Base-by-base conservation (phyloP, 768 basidiomycete genomes). In the Boletus patriciae region DNA sequence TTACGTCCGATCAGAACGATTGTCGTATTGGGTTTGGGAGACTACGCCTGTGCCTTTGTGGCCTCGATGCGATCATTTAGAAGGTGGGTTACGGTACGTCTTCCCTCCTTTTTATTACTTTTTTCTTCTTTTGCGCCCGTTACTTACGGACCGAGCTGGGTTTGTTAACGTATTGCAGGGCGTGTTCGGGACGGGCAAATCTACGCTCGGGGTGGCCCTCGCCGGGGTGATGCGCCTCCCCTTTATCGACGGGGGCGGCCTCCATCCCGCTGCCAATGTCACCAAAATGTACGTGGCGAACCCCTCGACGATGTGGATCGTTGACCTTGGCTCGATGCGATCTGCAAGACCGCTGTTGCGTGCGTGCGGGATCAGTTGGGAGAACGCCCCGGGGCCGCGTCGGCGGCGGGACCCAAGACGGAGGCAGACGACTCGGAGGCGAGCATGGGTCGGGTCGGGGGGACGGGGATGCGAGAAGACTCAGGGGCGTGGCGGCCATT, bases 161-260 rank as follows among this genome's bases (percentile, higher is more conserved):
- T 25, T 25, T 25, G 15, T 16, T 15, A 5, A 7, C 7, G 23
- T 19, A 16, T 4, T 23, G 46, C 62, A 88, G 87, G 90, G 90
- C 34, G 86, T 90, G 4, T 88, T 80, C 1, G 87, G 87, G 15
- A 84, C 85, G 33, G 87, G 89, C 9, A 90, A 90, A 67, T 82
- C 83, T 29, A 89, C 87, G 21, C 76, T 94, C 1, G 91, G 88
- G 0, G 61, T 59, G 6, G 83, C 82, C 8, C 75, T 95, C n/a
- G 81, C 89, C 8, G 63, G 73, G 38, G 75, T 76, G 27, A 77
- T 92, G 46, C 71, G 70, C n/a, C 60, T 92, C 57, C 87, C 92
- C 1, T 96, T 90, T 74, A 75, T 93, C 57, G 95, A 98, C 66
- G 95, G 89, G 29, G 94, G 97, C 69, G 86, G 89, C 59, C 78